These are phyloP conservation scores for Hanseniaspora lindneri DNA, from an alignment of 805 yeast genomes.

Conservation along the genomic window DNA sequence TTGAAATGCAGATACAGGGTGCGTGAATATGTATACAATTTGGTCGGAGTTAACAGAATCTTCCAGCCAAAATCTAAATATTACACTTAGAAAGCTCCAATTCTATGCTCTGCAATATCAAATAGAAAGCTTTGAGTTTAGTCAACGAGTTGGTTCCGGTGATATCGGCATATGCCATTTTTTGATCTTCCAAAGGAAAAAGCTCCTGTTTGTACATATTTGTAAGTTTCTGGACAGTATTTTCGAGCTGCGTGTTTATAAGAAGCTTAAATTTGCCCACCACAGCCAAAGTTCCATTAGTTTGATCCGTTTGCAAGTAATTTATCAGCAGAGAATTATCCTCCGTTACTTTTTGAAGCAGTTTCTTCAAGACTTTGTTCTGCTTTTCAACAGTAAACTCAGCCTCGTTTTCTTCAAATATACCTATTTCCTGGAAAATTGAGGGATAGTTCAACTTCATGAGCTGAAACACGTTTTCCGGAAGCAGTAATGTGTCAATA, in stretches of 20 bases:
- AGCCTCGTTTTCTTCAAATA: background rate
- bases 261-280: constrained; percentile 6
- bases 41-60: too few species aligned
- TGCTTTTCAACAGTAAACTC: background rate
- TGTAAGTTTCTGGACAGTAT: background rate
- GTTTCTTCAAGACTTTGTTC: background rate
- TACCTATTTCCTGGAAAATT: background rate
- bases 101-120: background rate
- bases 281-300: background rate
- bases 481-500: background rate
- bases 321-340: constrained; percentile 5
- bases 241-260: background rate
- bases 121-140: background rate
- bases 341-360: background rate
- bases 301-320: background rate
- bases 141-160: background rate
- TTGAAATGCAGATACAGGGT: too few species aligned
- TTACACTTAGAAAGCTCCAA: background rate
- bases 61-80: too few species aligned
- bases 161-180: background rate
- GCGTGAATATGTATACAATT: too few species aligned
- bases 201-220: background rate
- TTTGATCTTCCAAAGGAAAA: constrained; percentile 4
- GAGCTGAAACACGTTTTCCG: background rate
- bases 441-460: background rate